A percentile compares a stretch with the other conserved stretches of the same genome.
phyloP scores from a whole-genome alignment of 108 stramenopile genomes.

The Ochromonas danica region DNA sequence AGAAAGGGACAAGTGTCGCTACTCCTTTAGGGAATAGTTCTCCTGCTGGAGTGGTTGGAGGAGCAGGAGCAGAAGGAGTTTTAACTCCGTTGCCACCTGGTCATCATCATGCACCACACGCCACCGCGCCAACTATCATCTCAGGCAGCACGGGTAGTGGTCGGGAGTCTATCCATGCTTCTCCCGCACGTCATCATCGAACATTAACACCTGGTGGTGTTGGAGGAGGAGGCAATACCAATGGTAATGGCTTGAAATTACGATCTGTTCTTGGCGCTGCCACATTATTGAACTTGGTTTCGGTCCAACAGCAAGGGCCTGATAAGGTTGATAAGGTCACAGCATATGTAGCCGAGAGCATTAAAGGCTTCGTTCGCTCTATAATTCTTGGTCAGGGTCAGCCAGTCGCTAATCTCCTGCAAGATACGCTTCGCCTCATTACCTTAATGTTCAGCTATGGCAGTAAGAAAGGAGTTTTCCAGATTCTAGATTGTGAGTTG shows the following conservation, averaged over 20 bases:
- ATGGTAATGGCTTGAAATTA: not conserved
- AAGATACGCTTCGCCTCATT: slow-evolving; percentile 53
- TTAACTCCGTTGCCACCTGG: not conserved
- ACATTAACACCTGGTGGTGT: too few species aligned
- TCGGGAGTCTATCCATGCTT: not conserved
- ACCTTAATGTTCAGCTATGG: slow-evolving; percentile 51
- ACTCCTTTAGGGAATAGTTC: not conserved
- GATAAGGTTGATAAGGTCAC: not conserved
- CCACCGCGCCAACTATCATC: not conserved
- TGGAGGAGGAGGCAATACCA: too few species aligned
- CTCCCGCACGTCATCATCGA: not conserved
- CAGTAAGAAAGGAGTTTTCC: slow-evolving; percentile 33
- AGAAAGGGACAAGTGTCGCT: not conserved
- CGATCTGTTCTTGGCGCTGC: not conserved
- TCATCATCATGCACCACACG: not conserved
- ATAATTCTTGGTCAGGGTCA: slow-evolving; percentile 42
- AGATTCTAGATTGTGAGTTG: slow-evolving; percentile 30
- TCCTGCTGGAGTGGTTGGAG: not conserved
- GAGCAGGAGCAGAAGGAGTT: not conserved
- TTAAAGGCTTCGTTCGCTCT: slow-evolving; percentile 45
- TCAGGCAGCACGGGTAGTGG: too few species aligned
- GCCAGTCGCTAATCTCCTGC: slow-evolving; percentile 41
- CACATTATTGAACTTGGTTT: slow-evolving; percentile 27
- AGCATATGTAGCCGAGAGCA: slow-evolving; percentile 37
- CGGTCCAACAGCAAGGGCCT: slow-evolving; percentile 28